phyloP scores from a whole-genome alignment of 192 early-diverging fungal species.

The Umbelopsis ramanniana region DNA sequence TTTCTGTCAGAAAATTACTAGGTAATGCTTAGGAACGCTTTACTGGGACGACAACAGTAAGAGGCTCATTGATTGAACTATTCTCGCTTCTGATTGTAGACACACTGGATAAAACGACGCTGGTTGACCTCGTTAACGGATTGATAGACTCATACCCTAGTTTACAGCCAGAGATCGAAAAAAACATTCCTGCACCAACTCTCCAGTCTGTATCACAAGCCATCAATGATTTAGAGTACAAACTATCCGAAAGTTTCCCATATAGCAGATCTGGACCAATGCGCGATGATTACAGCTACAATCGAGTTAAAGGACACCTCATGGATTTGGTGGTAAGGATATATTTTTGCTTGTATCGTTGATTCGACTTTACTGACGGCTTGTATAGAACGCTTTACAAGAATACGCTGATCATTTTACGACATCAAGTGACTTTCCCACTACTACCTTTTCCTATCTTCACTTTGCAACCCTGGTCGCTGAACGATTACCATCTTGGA shows the following conservation, averaged over 20 bases:
- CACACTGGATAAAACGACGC: constrained; percentile 67
- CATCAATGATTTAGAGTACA: constrained; percentile 70
- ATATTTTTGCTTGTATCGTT: neutral
- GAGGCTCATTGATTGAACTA: neutral
- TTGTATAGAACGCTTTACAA: constrained; percentile 61
- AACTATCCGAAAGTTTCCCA: constrained; percentile 79
- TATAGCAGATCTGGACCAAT: constrained; percentile 81
- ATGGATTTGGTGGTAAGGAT: constrained; percentile 66
- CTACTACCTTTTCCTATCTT: constrained; percentile 78
- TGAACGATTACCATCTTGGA: constrained; percentile 83
- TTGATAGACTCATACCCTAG: constrained; percentile 77
- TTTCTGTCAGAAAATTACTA: constrained; percentile 19
- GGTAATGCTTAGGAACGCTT: neutral
- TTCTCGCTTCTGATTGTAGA: constrained; percentile 23
- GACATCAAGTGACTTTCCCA: constrained; percentile 76
- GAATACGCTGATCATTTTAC: constrained; percentile 81
- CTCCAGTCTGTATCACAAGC: constrained; percentile 71
- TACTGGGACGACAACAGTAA: neutral
- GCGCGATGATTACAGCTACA: constrained; percentile 88
- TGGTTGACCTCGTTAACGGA: constrained; percentile 72
- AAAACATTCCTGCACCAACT: constrained; percentile 87
- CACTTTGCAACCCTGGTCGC: constrained; percentile 74
- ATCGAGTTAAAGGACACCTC: constrained; percentile 78
- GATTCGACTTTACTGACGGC: neutral
- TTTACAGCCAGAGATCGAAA: constrained; percentile 67